Evolutionary conservation across 345 rosid species (phyloP), one percentile per base, ranked within the genome.

Genomic region (Streptanthus diversifolius): DNA sequence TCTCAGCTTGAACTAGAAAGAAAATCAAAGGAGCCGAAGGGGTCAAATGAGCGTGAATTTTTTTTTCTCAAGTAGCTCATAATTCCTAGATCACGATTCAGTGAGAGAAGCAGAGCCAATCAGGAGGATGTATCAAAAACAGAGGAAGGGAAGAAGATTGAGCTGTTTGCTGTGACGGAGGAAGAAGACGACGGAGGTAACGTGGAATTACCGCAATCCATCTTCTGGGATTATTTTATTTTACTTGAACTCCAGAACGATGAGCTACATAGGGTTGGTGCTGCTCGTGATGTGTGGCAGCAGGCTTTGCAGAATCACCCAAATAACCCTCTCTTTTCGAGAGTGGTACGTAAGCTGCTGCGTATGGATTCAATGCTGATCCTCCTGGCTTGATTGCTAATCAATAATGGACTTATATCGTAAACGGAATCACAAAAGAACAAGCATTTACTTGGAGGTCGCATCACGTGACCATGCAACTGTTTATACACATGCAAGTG

Each of bases 291-390:
- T 72, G 77, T 18, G 73, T 68, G 21, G 67, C 53, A 36, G 77
- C 65, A 45, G 77, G 63, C 61, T 58, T 73, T 75, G 74, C 48
- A 76, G 80, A 78, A 43, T 75, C 73, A 73, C 37, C 44, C 48
- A 55, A 58, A 43, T 25, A 22, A 74, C 59, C 52, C 40, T 59
- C 87, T 78, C 96, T 85, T 82, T 83, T 88, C 4, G 88, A 79
- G 43, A 93, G 77, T 1, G 98, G 98, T 45, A 84, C 65, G 48
- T 91, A 93, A 7, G 95, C 80, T 30, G 87, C 84, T 15, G 97
- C 98, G 62, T 88, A 63, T 0, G 97, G 97, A 62, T 93, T 93
- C 85, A 93, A 70, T 4, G 90, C 25, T 52, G 96, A 91, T 54
- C 70, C 72, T 70, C 86, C 83, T 2, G 83, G 79, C 83, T 83